Conservation (phyloP, 2,329 filamentous ascomycete genomes). For the Aspergillus pseudoviridinutans region DNA sequence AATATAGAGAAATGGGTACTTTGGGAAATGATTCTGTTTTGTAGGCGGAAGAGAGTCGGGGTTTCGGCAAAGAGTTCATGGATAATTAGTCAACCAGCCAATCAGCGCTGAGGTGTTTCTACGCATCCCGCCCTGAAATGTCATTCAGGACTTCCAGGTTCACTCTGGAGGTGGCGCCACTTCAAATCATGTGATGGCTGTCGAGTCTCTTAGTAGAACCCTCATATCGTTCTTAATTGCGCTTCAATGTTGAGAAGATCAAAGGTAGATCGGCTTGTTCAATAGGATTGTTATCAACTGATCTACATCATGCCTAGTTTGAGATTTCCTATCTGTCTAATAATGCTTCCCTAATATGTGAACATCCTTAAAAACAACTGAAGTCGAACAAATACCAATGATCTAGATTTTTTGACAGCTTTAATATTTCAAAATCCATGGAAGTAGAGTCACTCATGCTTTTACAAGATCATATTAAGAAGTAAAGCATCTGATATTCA, state of each 20-base stretch:
- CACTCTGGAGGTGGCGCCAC: conserved; percentile 25
- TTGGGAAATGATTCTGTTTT: conserved; percentile 18
- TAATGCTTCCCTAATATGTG: not conserved
- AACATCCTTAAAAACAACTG: not conserved
- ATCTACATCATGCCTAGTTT: not conserved
- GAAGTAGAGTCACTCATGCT: not conserved
- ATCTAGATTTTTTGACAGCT: too few relatives aligned
- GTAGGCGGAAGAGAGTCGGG: conserved; percentile 17
- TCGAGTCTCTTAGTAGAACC: not conserved
- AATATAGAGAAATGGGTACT: conserved; percentile 5
- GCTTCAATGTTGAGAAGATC: not conserved
- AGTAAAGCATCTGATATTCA: not conserved
- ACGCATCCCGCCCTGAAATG: conserved; percentile 16
- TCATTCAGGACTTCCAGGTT: not conserved
- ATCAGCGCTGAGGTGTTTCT: conserved; percentile 38
- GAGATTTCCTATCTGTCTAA: not conserved
- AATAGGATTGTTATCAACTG: not conserved
- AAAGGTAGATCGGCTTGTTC: not conserved
- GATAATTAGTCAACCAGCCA: conserved; percentile 26
- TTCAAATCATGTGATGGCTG: conserved; percentile 5
- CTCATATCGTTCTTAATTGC: not conserved
- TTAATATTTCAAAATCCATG: not conserved
- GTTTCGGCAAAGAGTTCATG: conserved; percentile 23
- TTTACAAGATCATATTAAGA: not conserved
- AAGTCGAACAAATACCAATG: not conserved